Conservation (phyloP, 2,329 filamentous ascomycete species). For the Diaporthe aspalathi region DNA sequence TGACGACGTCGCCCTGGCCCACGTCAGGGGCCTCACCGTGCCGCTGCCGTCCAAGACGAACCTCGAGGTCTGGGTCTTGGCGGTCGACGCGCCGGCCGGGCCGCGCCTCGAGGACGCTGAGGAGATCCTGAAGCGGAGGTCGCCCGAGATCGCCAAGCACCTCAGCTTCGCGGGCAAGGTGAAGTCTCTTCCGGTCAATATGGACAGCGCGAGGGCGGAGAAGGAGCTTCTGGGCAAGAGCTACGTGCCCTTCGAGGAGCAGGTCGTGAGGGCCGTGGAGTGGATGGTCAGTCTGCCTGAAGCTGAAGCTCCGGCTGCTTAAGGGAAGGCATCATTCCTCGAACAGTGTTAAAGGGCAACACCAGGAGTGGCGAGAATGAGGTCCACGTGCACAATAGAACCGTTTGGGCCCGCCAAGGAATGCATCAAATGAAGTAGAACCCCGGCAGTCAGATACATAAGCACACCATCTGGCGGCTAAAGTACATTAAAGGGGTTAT, state of each 20-base stretch:
- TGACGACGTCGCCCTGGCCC: conserved; percentile 21
- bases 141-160: conserved; percentile 25
- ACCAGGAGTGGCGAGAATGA: too few species aligned
- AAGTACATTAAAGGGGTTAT: too few species aligned
- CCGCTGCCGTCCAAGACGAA: conserved; percentile 10
- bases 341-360: too few species aligned
- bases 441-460: too few species aligned
- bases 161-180: conserved; percentile 16
- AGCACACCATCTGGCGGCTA: too few species aligned
- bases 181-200: neutral
- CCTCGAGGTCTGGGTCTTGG: conserved; percentile 21
- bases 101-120: neutral
- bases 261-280: conserved; percentile 18
- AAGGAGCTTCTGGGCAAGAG: conserved; percentile 21
- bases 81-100: neutral
- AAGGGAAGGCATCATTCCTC: neutral
- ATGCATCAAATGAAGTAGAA: neutral
- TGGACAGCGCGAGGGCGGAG: neutral
- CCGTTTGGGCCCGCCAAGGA: too few species aligned
- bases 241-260: conserved; percentile 23
- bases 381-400: too few species aligned
- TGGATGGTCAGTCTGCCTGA: conserved; percentile 17
- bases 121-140: conserved; percentile 30
- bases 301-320: neutral
- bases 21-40: conserved; percentile 11